Evolutionary conservation across 306 rosid species (phyloP), one percentile per base, ranked within the genome.

Genomic region (Aeschynomene evenia): DNA sequence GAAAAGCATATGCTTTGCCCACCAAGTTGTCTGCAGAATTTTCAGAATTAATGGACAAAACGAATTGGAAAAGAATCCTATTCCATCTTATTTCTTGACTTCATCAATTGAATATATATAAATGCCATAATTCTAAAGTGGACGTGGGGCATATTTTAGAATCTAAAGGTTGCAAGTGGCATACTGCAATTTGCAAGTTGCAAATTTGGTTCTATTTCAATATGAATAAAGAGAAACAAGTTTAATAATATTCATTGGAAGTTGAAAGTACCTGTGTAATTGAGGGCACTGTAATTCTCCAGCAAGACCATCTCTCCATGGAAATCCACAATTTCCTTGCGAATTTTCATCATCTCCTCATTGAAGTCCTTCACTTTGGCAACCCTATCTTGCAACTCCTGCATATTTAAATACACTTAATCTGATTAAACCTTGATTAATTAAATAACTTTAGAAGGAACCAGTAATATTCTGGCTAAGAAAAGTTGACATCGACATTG

Each of bases 221-320:
- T 20, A 46, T 24, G 46, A 49, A 70, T 19, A 56, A 13, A 55
- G 43, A 37, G 23, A 39, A 63, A 54, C 21, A 37, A 23, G 4
- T 12, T 14, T 6, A 0, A 2, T 2, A 5, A 23, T 4, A 73
- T 20, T 7, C 28, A 19, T 29, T 28, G 52, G 68, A 16, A 45
- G 42, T 72, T 67, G 62, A 7, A 18, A 22, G 9, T 72, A 94
- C 99, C 99, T 78, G 99, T 94, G 72, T 94, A 94, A 85, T 94
- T 94, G 40, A 94, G 95, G 68, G 99, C 96, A 33, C 99, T 94
- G 45, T 94, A 94, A 59, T 94, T 94, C 80, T 94, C 99, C 80
- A 94, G 84, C 82, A 94, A 80, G 60, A 94, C 96, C 99, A 94
- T 94, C 87, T 94, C 99, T 36, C 99, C 99, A 2, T 94, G 99